Evolutionary conservation across 345 rosid genomes (phyloP).

Genomic region (Euphorbia tirucalli): DNA sequence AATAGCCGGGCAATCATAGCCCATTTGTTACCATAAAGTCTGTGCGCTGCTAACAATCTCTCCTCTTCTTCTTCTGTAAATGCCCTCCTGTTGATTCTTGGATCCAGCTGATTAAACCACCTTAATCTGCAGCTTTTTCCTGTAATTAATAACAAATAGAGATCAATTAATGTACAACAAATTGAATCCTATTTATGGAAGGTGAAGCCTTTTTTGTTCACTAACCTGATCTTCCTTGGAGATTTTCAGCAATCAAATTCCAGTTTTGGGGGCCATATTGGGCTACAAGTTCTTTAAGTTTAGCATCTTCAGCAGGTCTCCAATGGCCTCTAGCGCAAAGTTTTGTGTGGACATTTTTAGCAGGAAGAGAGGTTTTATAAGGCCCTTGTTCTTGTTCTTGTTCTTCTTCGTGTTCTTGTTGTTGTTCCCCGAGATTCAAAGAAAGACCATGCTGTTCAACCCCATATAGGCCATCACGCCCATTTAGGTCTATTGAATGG

Average conservation of each 20-base stretch:
- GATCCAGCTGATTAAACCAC: conserved; percentile 95
- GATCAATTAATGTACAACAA: no score
- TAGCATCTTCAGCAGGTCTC: conserved; percentile 88
- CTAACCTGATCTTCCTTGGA: conserved; percentile 85
- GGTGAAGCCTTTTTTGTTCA: background rate
- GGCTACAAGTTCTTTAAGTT: conserved; percentile 75
- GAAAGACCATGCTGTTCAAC: conserved; percentile 23
- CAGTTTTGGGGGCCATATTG: conserved; percentile 91
- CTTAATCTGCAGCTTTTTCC: conserved; percentile 95
- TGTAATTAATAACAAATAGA: conserved; percentile 22
- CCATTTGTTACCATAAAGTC: conserved; percentile 87
- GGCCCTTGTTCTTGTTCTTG: background rate
- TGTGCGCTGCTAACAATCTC: conserved; percentile 62
- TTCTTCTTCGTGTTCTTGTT: conserved; percentile 11
- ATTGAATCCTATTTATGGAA: no score
- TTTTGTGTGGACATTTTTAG: conserved; percentile 38
- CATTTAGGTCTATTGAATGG: conserved; percentile 28
- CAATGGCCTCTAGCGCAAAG: conserved; percentile 82
- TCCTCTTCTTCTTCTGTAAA: conserved; percentile 85
- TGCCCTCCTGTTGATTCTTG: conserved; percentile 75
- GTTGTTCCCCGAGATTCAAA: conserved; percentile 26
- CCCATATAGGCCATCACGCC: conserved; percentile 23
- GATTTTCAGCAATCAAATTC: conserved; percentile 86
- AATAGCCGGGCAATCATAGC: conserved; percentile 81
- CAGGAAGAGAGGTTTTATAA: conserved; percentile 7